phyloP scores from a whole-genome alignment of 2,329 filamentous ascomycete species.

The Penicillium griseofulvum region DNA sequence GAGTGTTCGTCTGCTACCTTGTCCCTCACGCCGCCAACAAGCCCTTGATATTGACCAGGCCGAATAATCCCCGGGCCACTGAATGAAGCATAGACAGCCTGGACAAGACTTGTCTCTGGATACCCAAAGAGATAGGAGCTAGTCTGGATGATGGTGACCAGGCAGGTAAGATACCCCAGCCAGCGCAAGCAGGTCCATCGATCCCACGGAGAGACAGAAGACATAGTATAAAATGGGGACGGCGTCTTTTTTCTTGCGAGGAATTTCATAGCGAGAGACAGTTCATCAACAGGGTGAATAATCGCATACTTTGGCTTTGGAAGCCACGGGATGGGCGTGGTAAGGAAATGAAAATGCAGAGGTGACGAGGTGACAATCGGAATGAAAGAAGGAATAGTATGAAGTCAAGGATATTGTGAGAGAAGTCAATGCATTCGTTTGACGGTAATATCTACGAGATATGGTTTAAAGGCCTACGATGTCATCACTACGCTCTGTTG shows the following conservation, averaged over 20 bases:
- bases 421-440: neutral
- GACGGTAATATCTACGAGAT: neutral
- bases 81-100: neutral
- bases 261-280: neutral
- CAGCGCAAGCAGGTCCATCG: constrained; percentile 12
- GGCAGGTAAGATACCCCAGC: constrained; percentile 9
- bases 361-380: neutral
- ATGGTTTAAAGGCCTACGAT: constrained; percentile 5
- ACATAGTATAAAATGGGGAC: constrained; percentile 2
- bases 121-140: constrained; percentile 6
- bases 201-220: neutral
- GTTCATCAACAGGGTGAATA: neutral
- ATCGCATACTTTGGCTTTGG: neutral
- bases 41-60: constrained; percentile 20
- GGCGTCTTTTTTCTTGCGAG: neutral
- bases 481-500: constrained; percentile 21
- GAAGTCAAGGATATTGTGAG: neutral
- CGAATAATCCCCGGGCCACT: constrained; percentile 9
- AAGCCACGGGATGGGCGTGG: neutral
- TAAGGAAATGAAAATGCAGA: neutral
- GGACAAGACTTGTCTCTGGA: constrained; percentile 8
- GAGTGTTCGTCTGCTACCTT: neutral
- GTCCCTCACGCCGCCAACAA: neutral
- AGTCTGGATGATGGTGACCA: constrained; percentile 9
- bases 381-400: neutral